Percentiles rank a stretch among this genome's conserved stretches.
Evolutionary conservation across 257 asterid genomes (phyloP).

Genomic region (Fraxinus americana): DNA sequence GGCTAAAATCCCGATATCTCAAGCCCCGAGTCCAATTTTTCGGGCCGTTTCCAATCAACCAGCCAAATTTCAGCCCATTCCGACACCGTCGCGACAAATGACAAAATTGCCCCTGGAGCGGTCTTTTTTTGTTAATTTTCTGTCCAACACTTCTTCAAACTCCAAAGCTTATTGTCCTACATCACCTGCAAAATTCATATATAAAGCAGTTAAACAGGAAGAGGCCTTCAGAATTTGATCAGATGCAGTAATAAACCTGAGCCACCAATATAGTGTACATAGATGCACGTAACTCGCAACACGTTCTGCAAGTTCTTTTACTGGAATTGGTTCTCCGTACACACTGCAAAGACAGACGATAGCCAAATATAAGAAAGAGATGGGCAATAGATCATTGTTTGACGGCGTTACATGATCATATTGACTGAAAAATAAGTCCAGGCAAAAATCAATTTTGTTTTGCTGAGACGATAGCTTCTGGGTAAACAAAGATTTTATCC

Average conservation of each 20-base stretch:
- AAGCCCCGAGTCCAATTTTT: slow-evolving; percentile 63
- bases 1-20: slow-evolving; percentile 8
- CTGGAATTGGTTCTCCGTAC: no score
- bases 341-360: no score
- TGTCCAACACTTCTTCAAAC: slow-evolving; percentile 97
- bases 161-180: slow-evolving; percentile 86
- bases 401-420: slow-evolving; percentile 5
- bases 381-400: background rate
- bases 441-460: background rate
- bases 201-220: slow-evolving; percentile 17
- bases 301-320: no score
- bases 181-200: slow-evolving; percentile 58
- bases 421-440: slow-evolving; percentile 4
- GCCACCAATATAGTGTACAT: no score
- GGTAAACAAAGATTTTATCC: background rate
- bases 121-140: no score
- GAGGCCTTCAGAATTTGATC: background rate
- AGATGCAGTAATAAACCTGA: slow-evolving; percentile 23
- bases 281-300: no score
- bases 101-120: no score
- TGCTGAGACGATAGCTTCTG: background rate
- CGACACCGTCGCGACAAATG: no score
- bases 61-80: no score
- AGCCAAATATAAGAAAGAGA: no score
- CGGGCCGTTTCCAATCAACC: no score